Conservation (phyloP, 1,284 basidiomycete species). For the Fomitopsis pinicola region DNA sequence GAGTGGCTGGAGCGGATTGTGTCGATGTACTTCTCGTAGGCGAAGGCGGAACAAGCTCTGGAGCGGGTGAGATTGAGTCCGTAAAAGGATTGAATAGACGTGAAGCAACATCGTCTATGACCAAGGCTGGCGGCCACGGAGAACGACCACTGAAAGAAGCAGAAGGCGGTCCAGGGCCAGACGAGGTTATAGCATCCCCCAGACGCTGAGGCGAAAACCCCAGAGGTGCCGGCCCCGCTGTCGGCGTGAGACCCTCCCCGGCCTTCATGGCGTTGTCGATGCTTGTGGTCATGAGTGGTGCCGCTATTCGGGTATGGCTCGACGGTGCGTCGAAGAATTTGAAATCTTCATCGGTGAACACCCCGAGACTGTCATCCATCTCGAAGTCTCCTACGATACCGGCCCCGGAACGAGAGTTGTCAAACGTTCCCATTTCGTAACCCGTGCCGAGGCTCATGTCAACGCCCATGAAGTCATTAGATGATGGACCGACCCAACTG, state of each 20-base stretch:
- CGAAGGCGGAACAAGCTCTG: constrained; percentile 35
- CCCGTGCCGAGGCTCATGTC: constrained; percentile 32
- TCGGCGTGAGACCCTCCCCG: constrained; percentile 19
- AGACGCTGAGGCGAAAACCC: constrained; percentile 29
- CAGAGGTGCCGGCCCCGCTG: constrained; percentile 17
- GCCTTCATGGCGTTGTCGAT: constrained; percentile 6
- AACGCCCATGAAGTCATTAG: constrained; percentile 41
- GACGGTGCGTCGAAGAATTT: constrained; percentile 60
- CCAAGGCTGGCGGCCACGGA: constrained; percentile 23
- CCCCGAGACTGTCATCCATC: constrained; percentile 47
- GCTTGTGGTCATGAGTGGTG: constrained; percentile 8
- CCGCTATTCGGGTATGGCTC: constrained; percentile 7
- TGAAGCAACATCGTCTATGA: constrained; percentile 28
- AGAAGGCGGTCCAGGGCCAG: constrained; percentile 25
- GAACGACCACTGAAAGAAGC: constrained; percentile 20
- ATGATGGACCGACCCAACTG: constrained; percentile 37
- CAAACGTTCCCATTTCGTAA: constrained; percentile 39
- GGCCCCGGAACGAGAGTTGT: constrained; percentile 25
- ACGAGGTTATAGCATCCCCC: constrained; percentile 23
- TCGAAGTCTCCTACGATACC: constrained; percentile 37
- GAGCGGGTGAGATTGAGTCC: constrained; percentile 20
- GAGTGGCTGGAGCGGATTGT: constrained; percentile 46
- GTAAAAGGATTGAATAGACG: constrained; percentile 21
- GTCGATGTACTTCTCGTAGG: constrained; percentile 35
- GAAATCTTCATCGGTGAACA: constrained; percentile 77